Evolutionary conservation across 2,329 filamentous ascomycete species (phyloP).

Genomic region (Cyphellophora europaea): DNA sequence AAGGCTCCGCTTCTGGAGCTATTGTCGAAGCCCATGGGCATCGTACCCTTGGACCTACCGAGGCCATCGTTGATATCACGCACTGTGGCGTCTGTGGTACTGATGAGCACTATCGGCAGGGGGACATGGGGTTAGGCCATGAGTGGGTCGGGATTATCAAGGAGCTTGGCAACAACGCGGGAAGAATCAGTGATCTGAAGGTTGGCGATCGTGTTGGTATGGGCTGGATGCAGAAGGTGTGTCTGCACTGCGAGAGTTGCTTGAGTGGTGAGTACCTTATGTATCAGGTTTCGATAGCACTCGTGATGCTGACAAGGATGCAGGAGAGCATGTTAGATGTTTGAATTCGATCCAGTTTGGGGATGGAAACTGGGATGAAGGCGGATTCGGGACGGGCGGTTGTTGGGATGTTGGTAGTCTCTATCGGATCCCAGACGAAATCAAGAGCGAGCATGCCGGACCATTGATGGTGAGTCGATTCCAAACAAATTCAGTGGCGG

Average conservation of each 20-base stretch:
- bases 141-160: constrained; percentile 19
- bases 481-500: too few species aligned
- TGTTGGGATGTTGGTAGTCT: constrained; percentile 18
- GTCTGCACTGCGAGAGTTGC: constrained; percentile 15
- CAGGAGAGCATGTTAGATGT: too few species aligned
- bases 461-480: constrained; percentile 12
- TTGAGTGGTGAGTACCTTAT: too few species aligned
- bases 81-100: constrained; percentile 16
- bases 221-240: constrained; percentile 15
- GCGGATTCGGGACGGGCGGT: constrained; percentile 14
- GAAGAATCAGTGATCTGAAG: constrained; percentile 10
- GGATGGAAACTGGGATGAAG: constrained; percentile 5
- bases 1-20: constrained; percentile 10
- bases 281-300: too few species aligned
- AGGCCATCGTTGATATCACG: constrained; percentile 12
- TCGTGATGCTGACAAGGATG: too few species aligned
- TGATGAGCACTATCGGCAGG: constrained; percentile 12
- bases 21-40: constrained; percentile 11
- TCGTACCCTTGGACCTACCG: constrained; percentile 9
- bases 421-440: constrained; percentile 24
- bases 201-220: constrained; percentile 17
- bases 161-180: constrained; percentile 14
- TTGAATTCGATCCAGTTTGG: too few species aligned
- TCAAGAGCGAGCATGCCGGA: constrained; percentile 18
- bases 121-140: constrained; percentile 17